Evolutionary conservation across 2,329 filamentous ascomycete species (phyloP), one percentile per base, ranked within the genome.

Genomic region (Trichoderma sp.): DNA sequence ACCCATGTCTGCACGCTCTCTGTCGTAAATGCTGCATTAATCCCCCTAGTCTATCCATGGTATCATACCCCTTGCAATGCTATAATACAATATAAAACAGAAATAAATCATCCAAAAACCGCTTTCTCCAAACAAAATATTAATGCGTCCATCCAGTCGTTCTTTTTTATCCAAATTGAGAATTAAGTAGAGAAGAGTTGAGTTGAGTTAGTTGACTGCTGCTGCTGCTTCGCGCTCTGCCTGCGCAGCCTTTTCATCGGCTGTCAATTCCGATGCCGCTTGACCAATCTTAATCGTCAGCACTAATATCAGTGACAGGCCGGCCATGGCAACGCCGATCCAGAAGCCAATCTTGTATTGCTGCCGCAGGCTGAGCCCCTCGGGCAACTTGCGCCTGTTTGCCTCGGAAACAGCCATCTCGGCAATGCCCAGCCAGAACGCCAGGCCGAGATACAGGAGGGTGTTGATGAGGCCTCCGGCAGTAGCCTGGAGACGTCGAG

Each of bases 401-500:
- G 84, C 84, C 51, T 84, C 82, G 0, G 86, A 84, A 3, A 87
- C 81, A 13, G 83, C 83, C 13, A 94, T 84, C 76, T 94, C 91
- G 1, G 87, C 88, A 65, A 94, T 85, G 0, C 90, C 66, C 37
- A 63, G 46, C 66, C 66, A 68, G 24, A 68, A 68, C 2, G 66
- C 66, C 91, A 5, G 94, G 82, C 80, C 89, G 88, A 94, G 82
- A 74, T 92, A 91, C 34, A 93, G 76, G 2, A 93, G 79, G 59
- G 87, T 89, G 79, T 91, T 93, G 74, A 91, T 89, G 56, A 94
- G 77, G 0, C 88, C 91, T 1, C 91, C 90, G 0, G 91, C 91
- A 0, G 93, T 82, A 0, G 90, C 91, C 76, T 95, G 92, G 60
- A 88, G 83, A 14, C 86, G 83, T 5, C 83, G 82, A 0, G 91